phyloP scores from a whole-genome alignment of 441 rosid species.

The Kokia cookei region DNA sequence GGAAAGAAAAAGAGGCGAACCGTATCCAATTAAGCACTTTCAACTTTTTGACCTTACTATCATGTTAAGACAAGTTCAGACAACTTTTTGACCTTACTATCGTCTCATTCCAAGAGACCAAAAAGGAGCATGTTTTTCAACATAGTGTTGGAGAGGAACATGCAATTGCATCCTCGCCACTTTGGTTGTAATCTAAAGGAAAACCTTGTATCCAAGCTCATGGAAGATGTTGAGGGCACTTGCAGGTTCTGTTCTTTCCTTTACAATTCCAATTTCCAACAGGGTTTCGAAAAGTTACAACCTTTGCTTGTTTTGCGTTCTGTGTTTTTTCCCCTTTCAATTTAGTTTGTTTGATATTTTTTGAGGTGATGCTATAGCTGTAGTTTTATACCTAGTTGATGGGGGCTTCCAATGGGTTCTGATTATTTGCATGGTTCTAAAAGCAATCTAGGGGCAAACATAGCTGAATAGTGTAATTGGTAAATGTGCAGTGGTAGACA shows the following conservation, averaged over 20 bases:
- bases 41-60: too few species aligned
- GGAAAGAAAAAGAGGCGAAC: too few species aligned
- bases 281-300: not conserved
- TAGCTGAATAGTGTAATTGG: not conserved
- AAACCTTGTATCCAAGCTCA: conserved; percentile 75
- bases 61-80: too few species aligned
- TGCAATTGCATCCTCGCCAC: conserved; percentile 87
- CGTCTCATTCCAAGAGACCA: not conserved
- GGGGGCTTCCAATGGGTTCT: not conserved
- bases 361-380: too few species aligned
- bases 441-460: not conserved
- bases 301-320: not conserved
- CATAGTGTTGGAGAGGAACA: conserved; percentile 77
- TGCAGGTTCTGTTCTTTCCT: conserved; percentile 46
- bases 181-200: conserved; percentile 88
- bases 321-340: not conserved
- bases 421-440: not conserved
- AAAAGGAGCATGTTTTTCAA: conserved; percentile 60
- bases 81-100: too few species aligned
- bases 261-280: not conserved
- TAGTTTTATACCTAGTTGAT: too few species aligned
- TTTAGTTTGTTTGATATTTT: too few species aligned
- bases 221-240: conserved; percentile 96
- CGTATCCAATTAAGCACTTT: too few species aligned
- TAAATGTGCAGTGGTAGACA: conserved; percentile 55